Evolutionary conservation across 2,329 filamentous ascomycete species (phyloP).

Genomic region (Ilyonectria mors-panacis): DNA sequence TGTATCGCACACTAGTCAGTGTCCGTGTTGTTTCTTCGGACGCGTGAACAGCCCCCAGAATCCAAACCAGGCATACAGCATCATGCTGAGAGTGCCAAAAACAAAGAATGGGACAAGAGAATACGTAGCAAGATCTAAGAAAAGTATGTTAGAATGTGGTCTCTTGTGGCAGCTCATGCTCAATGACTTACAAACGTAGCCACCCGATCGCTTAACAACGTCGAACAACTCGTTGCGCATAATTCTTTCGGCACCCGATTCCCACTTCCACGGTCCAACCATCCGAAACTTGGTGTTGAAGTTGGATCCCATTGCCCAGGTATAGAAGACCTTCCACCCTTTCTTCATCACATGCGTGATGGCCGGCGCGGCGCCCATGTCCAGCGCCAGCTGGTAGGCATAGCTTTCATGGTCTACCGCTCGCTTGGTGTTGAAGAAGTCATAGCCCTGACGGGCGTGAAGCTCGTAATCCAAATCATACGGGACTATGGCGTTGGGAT

Average conservation of each 20-base stretch:
- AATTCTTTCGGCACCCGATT: conserved; percentile 52
- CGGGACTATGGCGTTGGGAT: conserved; percentile 44
- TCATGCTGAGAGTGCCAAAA: conserved; percentile 53
- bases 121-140: conserved; percentile 54
- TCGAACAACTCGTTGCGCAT: conserved; percentile 60
- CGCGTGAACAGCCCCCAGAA: conserved; percentile 27
- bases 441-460: conserved; percentile 52
- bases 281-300: conserved; percentile 66
- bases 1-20: no score
- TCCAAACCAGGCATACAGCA: conserved; percentile 43
- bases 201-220: conserved; percentile 56
- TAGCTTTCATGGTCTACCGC: conserved; percentile 66
- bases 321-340: conserved; percentile 57
- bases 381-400: conserved; percentile 64
- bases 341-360: conserved; percentile 53
- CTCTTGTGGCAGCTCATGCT: accelerated
- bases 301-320: conserved; percentile 65
- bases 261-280: conserved; percentile 60
- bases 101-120: conserved; percentile 54
- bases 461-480: conserved; percentile 61
- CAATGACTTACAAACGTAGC: conserved; percentile 54
- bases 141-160: conserved; percentile 26
- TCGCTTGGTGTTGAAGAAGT: conserved; percentile 53
- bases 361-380: conserved; percentile 61
- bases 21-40: background rate